Evolutionary conservation across 1,284 basidiomycete genomes (phyloP).

Genomic region (Ustilago tritici): DNA sequence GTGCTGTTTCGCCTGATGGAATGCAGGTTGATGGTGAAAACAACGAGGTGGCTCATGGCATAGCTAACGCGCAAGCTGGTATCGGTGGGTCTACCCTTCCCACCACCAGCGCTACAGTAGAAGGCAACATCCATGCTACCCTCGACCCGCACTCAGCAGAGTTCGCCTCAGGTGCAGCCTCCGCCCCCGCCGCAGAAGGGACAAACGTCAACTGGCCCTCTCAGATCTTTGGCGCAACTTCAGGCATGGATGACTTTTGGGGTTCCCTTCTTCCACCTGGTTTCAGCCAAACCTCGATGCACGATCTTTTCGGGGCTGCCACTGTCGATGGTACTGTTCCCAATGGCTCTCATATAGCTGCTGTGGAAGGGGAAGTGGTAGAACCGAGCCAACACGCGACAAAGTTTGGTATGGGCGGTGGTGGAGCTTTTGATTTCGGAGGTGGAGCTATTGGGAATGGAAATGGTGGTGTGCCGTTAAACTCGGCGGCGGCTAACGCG

Average conservation of each 20-base stretch:
- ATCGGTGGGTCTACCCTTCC: neutral
- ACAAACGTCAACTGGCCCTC: slow-evolving; percentile 36
- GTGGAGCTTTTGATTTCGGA: slow-evolving; percentile 49
- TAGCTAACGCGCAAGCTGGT: neutral
- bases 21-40: slow-evolving; percentile 13
- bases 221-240: slow-evolving; percentile 34
- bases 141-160: slow-evolving; percentile 16
- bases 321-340: slow-evolving; percentile 5
- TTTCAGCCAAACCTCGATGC: slow-evolving; percentile 50
- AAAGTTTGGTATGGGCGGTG: slow-evolving; percentile 57
- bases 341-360: slow-evolving; percentile 13
- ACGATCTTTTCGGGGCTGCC: slow-evolving; percentile 44
- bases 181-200: slow-evolving; percentile 11
- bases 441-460: slow-evolving; percentile 52
- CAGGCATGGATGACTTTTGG: slow-evolving; percentile 61
- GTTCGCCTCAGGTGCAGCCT: neutral
- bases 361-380: slow-evolving; percentile 16
- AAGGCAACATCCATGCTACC: slow-evolving; percentile 11
- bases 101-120: neutral
- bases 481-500: slow-evolving; percentile 33
- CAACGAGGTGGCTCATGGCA: neutral
- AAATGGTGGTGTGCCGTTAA: slow-evolving; percentile 45
- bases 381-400: slow-evolving; percentile 28
- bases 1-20: slow-evolving; percentile 40
- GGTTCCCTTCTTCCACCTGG: slow-evolving; percentile 58